A percentile compares a stretch with the other conserved stretches of the same genome.
Conservation (phyloP, 2,329 filamentous ascomycete species). For the Venturia aucupariae region DNA sequence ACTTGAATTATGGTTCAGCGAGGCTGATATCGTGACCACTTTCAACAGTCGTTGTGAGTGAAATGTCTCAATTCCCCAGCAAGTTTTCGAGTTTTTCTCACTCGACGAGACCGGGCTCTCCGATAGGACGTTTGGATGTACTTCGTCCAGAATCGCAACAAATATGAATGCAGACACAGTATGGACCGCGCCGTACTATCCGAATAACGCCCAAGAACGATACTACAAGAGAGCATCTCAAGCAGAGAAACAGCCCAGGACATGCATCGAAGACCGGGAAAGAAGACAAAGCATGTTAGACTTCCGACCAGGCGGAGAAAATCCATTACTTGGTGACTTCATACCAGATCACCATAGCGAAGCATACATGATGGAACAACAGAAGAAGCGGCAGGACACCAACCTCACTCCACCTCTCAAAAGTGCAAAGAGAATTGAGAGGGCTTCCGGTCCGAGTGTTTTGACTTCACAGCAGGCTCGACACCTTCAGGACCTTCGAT, state of each 20-base stretch:
- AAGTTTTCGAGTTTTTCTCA: no score
- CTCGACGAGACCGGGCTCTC: neutral
- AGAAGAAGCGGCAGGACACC: neutral
- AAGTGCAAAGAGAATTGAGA: neutral
- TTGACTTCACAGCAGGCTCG: neutral
- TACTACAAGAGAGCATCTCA: neutral
- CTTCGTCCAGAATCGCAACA: neutral
- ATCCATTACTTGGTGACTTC: neutral
- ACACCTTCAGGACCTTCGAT: neutral
- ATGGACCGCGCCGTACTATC: neutral
- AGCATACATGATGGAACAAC: neutral
- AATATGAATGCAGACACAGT: neutral
- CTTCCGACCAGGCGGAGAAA: neutral
- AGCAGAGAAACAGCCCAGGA: neutral
- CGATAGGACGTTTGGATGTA: neutral
- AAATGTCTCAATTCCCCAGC: neutral
- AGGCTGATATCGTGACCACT: neutral
- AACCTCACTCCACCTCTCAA: neutral
- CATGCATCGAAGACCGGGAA: neutral
- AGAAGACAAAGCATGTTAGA: neutral
- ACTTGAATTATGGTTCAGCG: neutral
- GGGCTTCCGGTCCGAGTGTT: neutral
- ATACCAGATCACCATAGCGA: neutral
- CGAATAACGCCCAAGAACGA: neutral
- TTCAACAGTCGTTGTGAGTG: neutral